phyloP scores from a whole-genome alignment of 2,329 filamentous ascomycete species.

The Talaromyces albobiverticillius region DNA sequence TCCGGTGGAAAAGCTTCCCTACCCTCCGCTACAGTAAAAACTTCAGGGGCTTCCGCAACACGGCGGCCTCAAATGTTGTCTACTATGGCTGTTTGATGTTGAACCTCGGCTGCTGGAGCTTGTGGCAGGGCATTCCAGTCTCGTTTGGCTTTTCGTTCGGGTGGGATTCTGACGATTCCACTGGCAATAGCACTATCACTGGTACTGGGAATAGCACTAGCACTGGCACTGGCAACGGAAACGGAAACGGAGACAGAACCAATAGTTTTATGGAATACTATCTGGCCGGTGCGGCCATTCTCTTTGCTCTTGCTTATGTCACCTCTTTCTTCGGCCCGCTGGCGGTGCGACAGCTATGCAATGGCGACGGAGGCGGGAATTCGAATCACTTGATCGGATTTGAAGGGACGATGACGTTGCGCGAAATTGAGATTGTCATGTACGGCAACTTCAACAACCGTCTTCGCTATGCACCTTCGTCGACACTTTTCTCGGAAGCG shows the following conservation, averaged over 20 bases:
- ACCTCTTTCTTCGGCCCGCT: constrained; percentile 18
- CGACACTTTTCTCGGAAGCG: constrained; percentile 15
- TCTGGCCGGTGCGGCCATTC: constrained; percentile 8
- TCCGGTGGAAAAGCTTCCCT: constrained; percentile 32
- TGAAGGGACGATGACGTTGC: constrained; percentile 16
- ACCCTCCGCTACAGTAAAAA: constrained; percentile 18
- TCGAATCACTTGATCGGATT: constrained; percentile 18
- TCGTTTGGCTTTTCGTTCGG: constrained; percentile 3
- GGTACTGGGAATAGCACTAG: too few species aligned
- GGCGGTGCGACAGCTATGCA: constrained; percentile 18
- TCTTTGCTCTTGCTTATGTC: constrained; percentile 15
- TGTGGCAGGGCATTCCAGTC: not conserved
- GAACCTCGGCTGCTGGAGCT: constrained; percentile 10
- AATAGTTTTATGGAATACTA: not conserved
- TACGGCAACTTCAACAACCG: constrained; percentile 17
- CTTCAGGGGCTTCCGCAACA: constrained; percentile 12
- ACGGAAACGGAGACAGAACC: too few species aligned
- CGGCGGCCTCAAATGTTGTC: constrained; percentile 13
- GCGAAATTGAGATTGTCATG: constrained; percentile 16
- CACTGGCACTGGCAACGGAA: too few species aligned
- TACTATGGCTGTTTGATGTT: constrained; percentile 16
- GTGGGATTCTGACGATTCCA: not conserved
- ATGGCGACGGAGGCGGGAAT: constrained; percentile 9
- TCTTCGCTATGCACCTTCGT: constrained; percentile 17
- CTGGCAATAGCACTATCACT: too few species aligned